phyloP scores from a whole-genome alignment of 192 early-diverging fungal genomes.

The Paraglomus brasilianum region DNA sequence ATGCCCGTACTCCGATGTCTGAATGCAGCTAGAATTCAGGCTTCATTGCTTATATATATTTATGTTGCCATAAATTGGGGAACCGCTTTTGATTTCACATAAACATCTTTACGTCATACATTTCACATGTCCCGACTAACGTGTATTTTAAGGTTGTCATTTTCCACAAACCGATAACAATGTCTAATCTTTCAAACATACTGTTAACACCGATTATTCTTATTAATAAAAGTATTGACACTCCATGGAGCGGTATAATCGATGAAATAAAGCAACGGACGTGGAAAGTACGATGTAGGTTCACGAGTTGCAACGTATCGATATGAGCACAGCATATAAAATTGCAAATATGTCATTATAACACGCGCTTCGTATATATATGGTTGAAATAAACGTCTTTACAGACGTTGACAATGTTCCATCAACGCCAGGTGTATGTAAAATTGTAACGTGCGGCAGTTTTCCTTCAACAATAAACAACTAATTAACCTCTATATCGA shows the following conservation, averaged over 20 bases:
- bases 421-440: conserved; percentile 24
- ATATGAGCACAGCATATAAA: background rate
- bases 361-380: background rate
- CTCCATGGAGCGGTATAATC: background rate
- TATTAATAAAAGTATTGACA: conserved; percentile 18
- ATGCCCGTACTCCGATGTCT: too few species aligned
- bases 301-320: background rate
- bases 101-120: too few species aligned
- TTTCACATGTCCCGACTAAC: too few species aligned
- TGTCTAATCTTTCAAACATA: too few species aligned
- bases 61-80: too few species aligned
- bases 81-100: too few species aligned
- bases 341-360: background rate
- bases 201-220: conserved; percentile 12
- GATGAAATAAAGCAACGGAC: conserved; percentile 25
- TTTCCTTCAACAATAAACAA: background rate
- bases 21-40: too few species aligned
- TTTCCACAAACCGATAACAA: too few species aligned
- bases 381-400: background rate
- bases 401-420: conserved; percentile 18
- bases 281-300: conserved; percentile 28
- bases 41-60: too few species aligned
- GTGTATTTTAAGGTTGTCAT: too few species aligned
- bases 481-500: background rate
- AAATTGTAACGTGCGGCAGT: background rate